These are phyloP conservation scores for Starmerella riodocensis DNA, from an alignment of 805 yeast genomes.

Conservation along the genomic window DNA sequence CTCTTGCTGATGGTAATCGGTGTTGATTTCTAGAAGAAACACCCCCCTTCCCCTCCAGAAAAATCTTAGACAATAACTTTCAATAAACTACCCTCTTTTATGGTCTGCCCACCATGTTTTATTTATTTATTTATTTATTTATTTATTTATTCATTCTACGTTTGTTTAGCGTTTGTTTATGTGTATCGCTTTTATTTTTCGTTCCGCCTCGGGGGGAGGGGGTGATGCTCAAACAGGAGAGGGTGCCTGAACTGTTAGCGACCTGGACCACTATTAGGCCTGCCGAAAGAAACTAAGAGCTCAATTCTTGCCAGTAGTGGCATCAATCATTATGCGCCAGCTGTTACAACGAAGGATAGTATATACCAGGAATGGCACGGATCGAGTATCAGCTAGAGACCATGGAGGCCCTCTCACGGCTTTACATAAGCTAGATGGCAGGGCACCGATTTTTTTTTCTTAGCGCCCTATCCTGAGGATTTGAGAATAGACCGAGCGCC, in stretches of 20 bases:
- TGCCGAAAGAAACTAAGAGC: too few relatives aligned
- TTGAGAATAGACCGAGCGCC: too few relatives aligned
- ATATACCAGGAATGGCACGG: too few relatives aligned
- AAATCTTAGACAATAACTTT: neutral
- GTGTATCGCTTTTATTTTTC: neutral
- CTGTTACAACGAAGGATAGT: too few relatives aligned
- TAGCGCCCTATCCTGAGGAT: neutral
- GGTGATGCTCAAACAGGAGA: too few relatives aligned
- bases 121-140: conserved; percentile 11
- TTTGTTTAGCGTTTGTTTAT: conserved; percentile 1
- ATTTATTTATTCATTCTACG: conserved; percentile 9
- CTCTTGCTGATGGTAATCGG: conserved; percentile 95
- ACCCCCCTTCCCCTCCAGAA: neutral
- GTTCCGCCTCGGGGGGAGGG: neutral
- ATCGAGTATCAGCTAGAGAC: too few relatives aligned
- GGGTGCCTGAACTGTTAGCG: too few relatives aligned
- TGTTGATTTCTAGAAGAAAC: conserved; percentile 50
- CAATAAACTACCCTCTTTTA: neutral
- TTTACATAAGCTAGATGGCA: too few relatives aligned
- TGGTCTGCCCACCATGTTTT: conserved; percentile 3
- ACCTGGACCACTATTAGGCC: too few relatives aligned
- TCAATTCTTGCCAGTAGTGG: too few relatives aligned
- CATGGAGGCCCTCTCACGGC: too few relatives aligned
- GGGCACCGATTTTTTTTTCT: conserved; percentile 11
- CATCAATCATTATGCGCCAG: too few relatives aligned